Evolutionary conservation across 352 stramenopile genomes (phyloP).

Genomic region (Phytophthora parvispora): DNA sequence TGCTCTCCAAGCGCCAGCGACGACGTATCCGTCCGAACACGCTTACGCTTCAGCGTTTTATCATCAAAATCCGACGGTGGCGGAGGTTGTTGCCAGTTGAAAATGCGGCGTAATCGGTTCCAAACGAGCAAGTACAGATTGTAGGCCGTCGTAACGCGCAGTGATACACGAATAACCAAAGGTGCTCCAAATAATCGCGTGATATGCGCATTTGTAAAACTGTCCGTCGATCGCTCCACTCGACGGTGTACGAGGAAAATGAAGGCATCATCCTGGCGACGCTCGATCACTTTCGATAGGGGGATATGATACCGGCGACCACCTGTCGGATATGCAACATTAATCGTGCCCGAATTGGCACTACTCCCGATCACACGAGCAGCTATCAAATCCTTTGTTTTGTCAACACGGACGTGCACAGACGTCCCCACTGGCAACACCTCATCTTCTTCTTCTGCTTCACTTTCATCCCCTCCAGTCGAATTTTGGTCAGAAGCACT

Average conservation of each 20-base stretch:
- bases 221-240: slow-evolving; percentile 84
- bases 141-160: slow-evolving; percentile 70
- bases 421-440: slow-evolving; percentile 59
- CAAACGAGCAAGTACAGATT: slow-evolving; percentile 86
- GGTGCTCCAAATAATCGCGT: slow-evolving; percentile 85
- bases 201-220: slow-evolving; percentile 85
- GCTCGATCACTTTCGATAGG: slow-evolving; percentile 62
- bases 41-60: slow-evolving; percentile 17
- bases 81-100: slow-evolving; percentile 82
- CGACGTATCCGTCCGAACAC: slow-evolving; percentile 54
- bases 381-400: slow-evolving; percentile 64
- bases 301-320: slow-evolving; percentile 72
- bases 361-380: slow-evolving; percentile 80
- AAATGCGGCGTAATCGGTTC: slow-evolving; percentile 83
- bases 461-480: slow-evolving; percentile 11
- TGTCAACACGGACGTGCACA: slow-evolving; percentile 74
- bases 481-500: background rate
- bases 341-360: slow-evolving; percentile 60
- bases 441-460: slow-evolving; percentile 37
- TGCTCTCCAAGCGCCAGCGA: slow-evolving; percentile 74
- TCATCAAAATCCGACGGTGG: slow-evolving; percentile 34
- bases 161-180: slow-evolving; percentile 77
- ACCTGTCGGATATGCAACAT: slow-evolving; percentile 75
- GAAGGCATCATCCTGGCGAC: slow-evolving; percentile 62
- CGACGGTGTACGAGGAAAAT: slow-evolving; percentile 88